Conservation (phyloP, 108 stramenopile genomes). For the Nitzschia inconspicua region DNA sequence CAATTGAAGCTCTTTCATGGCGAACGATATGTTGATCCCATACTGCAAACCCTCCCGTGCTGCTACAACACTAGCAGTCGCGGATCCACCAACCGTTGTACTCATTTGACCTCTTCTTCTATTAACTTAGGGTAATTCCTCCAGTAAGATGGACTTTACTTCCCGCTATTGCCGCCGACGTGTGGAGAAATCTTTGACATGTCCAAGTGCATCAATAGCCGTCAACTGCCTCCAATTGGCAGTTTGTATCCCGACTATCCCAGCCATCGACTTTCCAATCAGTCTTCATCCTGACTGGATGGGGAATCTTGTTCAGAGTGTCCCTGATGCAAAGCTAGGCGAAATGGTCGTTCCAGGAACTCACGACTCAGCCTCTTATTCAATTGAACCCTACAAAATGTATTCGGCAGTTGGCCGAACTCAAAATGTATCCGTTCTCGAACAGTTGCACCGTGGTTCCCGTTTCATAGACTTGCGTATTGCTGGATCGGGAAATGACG, state of each 20-base stretch:
- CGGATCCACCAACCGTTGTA: too few species aligned
- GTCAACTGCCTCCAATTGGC: constrained; percentile 69
- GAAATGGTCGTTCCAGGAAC: constrained; percentile 57
- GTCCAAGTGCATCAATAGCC: constrained; percentile 47
- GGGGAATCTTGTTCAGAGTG: constrained; percentile 34
- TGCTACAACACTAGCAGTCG: too few species aligned
- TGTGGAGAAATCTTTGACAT: constrained; percentile 25
- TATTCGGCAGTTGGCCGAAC: constrained; percentile 55
- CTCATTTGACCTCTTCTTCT: too few species aligned
- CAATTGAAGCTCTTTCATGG: too few species aligned
- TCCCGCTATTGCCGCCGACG: constrained; percentile 39
- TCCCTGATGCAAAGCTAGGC: constrained; percentile 36
- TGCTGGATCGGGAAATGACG: constrained; percentile 31
- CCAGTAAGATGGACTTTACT: constrained; percentile 32
- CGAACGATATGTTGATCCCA: too few species aligned
- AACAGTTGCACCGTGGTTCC: constrained; percentile 55
- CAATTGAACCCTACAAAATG: constrained; percentile 42
- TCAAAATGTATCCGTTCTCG: constrained; percentile 55
- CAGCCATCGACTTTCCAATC: constrained; percentile 26
- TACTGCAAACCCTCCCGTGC: too few species aligned
- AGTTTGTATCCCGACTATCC: constrained; percentile 41
- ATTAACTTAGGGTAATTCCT: too few species aligned
- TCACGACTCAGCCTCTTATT: constrained; percentile 61
- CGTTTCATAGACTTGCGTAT: constrained; percentile 60
- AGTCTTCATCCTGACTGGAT: constrained; percentile 58